Evolutionary conservation across 148 eudicot species (phyloP).

Genomic region (Vaccinium macrocarpon): DNA sequence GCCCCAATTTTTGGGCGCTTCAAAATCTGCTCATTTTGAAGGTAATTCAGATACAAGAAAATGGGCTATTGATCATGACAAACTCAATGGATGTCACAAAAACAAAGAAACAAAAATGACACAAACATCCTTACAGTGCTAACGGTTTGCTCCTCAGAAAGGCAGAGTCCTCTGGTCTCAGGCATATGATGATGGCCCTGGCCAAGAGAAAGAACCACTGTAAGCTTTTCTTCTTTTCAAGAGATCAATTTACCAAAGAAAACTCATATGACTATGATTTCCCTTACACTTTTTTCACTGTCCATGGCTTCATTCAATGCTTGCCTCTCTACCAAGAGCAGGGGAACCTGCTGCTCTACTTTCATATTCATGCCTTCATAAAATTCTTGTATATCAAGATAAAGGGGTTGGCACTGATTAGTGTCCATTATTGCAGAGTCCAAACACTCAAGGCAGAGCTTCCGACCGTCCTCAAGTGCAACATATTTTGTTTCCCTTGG

Average conservation of each 20-base stretch:
- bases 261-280: conserved; percentile 5
- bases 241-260: conserved; percentile 12
- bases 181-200: conserved; percentile 77
- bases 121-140: conserved; percentile 41
- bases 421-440: conserved; percentile 69
- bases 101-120: conserved; percentile 1
- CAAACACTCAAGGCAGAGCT: conserved; percentile 69
- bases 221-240: conserved; percentile 20
- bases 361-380: conserved; percentile 63
- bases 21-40: conserved; percentile 34
- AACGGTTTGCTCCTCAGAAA: conserved; percentile 61
- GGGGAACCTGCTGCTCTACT: conserved; percentile 65
- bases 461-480: conserved; percentile 68
- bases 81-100: neutral
- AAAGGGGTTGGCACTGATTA: conserved; percentile 61
- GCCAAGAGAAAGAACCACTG: conserved; percentile 8
- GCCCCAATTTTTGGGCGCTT: conserved; percentile 50
- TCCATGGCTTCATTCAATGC: conserved; percentile 81
- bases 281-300: conserved; percentile 61
- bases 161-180: conserved; percentile 73
- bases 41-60: neutral
- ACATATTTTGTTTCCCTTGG: conserved; percentile 54
- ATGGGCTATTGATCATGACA: conserved; percentile 1
- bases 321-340: conserved; percentile 75
- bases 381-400: conserved; percentile 62